A percentile compares a stretch with the other conserved stretches of the same genome.
Conservation (phyloP, 805 yeast species). For the Pichia eremophila region DNA sequence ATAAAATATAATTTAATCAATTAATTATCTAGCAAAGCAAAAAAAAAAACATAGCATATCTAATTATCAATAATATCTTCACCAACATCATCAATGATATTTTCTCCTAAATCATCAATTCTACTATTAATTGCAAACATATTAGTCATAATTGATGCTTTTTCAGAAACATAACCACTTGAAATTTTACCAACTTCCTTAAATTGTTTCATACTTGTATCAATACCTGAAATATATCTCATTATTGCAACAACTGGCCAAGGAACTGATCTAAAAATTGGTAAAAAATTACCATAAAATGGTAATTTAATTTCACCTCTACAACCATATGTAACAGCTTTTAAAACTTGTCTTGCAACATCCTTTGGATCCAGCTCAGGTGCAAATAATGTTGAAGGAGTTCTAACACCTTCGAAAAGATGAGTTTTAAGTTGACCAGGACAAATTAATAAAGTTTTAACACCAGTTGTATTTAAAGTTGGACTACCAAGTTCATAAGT, state of each 20-base stretch:
- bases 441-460: slow-evolving; percentile 67
- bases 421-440: slow-evolving; percentile 80
- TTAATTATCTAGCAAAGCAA: too few relatives aligned
- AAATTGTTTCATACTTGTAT: slow-evolving; percentile 32
- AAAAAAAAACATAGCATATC: too few relatives aligned
- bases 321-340: slow-evolving; percentile 49
- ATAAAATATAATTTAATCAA: too few relatives aligned
- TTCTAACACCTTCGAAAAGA: slow-evolving; percentile 59
- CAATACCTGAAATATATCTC: slow-evolving; percentile 61
- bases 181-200: slow-evolving; percentile 2
- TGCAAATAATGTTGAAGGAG: slow-evolving; percentile 71
- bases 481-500: slow-evolving; percentile 58
- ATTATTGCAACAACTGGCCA: slow-evolving; percentile 54
- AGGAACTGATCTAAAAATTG: slow-evolving; percentile 62
- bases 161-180: neutral
- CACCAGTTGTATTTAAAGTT: slow-evolving; percentile 35
- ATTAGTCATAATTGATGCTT: neutral
- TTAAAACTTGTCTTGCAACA: slow-evolving; percentile 52
- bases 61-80: too few relatives aligned
- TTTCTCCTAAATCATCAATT: neutral
- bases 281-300: slow-evolving; percentile 65
- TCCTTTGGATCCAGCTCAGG: slow-evolving; percentile 67
- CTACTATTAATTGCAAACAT: neutral
- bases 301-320: slow-evolving; percentile 69
- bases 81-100: neutral